Base-by-base conservation (phyloP, 2,329 filamentous ascomycete species). In the Fusarium sp. region DNA sequence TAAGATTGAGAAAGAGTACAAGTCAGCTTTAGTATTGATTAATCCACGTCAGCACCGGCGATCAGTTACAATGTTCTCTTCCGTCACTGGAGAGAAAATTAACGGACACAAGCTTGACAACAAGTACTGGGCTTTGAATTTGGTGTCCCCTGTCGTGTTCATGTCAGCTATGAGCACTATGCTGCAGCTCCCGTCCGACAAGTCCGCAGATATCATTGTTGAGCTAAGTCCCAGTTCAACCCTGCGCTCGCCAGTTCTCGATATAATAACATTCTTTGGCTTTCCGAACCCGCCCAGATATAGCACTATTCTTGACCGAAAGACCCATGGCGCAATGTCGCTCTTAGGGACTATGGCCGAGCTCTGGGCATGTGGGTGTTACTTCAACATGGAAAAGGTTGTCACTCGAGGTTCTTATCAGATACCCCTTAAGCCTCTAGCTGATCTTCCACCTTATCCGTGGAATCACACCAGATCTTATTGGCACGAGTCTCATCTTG, bases 391-490 rank as follows among this genome's bases (percentile, higher is more conserved):
- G 72, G 70, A 80, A 9, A 76, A 74, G 20, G 73, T 82, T 26
- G 72, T 81, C 26, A 73, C 69, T 33, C 77, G 73, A 39, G 67
- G 69, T 3, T 47, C 66, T 12, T 45, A 57, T 17, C 63, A 69
- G 20, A n/a, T 38, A 13, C 60, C 42, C 7, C 75, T 76, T n/a
- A 80, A 79, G 60, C 83, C 83, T 26, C 79, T 89, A 7, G 74
- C 81, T 3, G 83, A 86, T 65, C 77, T 90, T 38, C 88, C 88
- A 5, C 81, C 83, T 2, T 90, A 90, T 67, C 83, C 86, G 6
- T 90, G 88, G 87, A 88, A 89, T 36, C 88, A 89, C 66, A 78
- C 81, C 33, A 86, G 83, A 33, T 80, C 77, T 3, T 88, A 89
- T 75, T 90, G 88, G 88, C 84, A 87, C 67, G 88, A 90, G 66